Conservation (phyloP, 31 red algal genomes). For the Bonnemaisonia californica region DNA sequence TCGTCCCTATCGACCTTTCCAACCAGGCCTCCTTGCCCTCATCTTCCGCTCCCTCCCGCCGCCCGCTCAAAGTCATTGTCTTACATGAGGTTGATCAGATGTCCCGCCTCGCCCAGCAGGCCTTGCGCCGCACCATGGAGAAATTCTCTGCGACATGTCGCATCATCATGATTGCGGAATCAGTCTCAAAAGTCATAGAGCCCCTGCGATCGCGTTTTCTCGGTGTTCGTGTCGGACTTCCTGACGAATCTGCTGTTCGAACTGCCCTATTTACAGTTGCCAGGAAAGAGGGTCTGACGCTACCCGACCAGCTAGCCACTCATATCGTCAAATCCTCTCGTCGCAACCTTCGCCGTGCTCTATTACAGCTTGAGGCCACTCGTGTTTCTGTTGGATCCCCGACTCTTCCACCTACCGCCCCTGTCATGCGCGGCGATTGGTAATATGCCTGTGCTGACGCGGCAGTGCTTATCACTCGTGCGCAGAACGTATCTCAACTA, state of each 20-base stretch:
- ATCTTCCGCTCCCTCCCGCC: neutral
- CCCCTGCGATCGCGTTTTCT: slow-evolving; percentile 91
- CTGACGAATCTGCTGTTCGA: slow-evolving; percentile 46
- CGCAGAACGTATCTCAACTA: slow-evolving; percentile 70
- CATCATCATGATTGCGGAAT: slow-evolving; percentile 85
- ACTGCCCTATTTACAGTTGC: slow-evolving; percentile 56
- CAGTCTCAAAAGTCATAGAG: slow-evolving; percentile 78
- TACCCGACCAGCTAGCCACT: slow-evolving; percentile 45
- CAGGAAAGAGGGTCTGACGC: slow-evolving; percentile 43
- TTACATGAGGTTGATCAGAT: slow-evolving; percentile 91
- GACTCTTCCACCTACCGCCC: slow-evolving; percentile 27
- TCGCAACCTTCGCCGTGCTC: slow-evolving; percentile 79
- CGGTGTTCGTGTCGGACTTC: slow-evolving; percentile 75
- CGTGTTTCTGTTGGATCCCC: slow-evolving; percentile 57
- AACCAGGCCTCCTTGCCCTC: too few relatives aligned
- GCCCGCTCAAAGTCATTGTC: slow-evolving; percentile 82
- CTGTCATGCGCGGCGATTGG: slow-evolving; percentile 81
- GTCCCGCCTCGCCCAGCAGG: slow-evolving; percentile 83
- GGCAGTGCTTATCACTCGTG: slow-evolving; percentile 60
- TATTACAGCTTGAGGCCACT: slow-evolving; percentile 79
- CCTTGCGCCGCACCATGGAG: slow-evolving; percentile 94
- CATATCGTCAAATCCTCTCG: slow-evolving; percentile 34
- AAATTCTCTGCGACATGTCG: slow-evolving; percentile 89
- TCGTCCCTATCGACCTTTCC: slow-evolving; percentile 63
- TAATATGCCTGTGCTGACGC: slow-evolving; percentile 74